Evolutionary conservation across 139 green algal genomes (phyloP), one percentile per base, ranked within the genome.

Genomic region (Haematococcus lacustris): DNA sequence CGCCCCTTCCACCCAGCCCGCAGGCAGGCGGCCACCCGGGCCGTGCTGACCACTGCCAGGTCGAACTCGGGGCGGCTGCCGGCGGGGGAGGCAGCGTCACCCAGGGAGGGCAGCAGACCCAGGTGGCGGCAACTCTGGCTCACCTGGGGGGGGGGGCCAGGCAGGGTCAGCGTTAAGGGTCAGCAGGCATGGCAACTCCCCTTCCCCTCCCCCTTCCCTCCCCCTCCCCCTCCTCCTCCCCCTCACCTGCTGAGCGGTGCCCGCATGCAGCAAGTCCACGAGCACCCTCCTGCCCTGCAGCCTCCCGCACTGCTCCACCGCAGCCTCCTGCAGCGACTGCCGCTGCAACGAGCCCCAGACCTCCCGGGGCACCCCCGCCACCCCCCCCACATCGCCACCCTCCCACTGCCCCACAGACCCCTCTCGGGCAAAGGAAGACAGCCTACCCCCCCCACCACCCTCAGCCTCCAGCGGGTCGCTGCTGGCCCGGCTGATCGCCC

Each of bases 1-100:
- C 76, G 76, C 2, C 78, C 78, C 37, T 87, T 87, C 86, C 85
- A 90, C 0, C 80, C 85, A 0, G 66, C 57, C 6, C 71, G 68
- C 5, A 89, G n/a, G 0, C 79, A 76, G 28, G 60, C 50, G 3
- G 73, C 70, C 26, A 79, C 70, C 3, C 65, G 62, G 57, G 82
- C 77, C 25, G 73, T 60, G 25, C 68, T 76, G 5, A 84, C 82
- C 6, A 90, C 72, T 21, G 77, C 73, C 13, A 90, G 70, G 38
- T 88, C 79, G 26, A 30, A 65, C 13, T 9, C 17, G 43, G 43
- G 9, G 43, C 9, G 17, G 43, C 17, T 65, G 9, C 17, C 9
- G 25, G 38, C 53, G 35, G 67, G 21, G 21, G 26, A 65, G 43
- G 43, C 26, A 2, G 67, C 33, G 40, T 71, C 39, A 1, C 67